These are phyloP conservation scores for Fusarium sp. DNA, from an alignment of 2,329 filamentous ascomycete genomes.

Conservation along the genomic window DNA sequence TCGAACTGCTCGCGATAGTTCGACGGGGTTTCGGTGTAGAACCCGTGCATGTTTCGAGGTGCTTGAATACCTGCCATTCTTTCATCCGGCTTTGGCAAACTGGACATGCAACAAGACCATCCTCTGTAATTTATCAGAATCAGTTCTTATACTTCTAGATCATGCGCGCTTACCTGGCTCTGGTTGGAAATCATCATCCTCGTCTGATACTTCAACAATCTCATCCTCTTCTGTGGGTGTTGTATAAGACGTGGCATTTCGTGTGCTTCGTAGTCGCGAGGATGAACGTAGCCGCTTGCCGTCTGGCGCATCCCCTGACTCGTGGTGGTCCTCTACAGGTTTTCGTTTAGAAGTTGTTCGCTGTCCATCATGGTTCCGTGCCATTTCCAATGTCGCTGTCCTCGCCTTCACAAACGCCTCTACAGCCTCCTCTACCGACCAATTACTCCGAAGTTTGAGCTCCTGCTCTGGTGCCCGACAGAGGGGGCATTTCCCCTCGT, in stretches of 20 bases:
- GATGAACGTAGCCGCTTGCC: slow-evolving; percentile 68
- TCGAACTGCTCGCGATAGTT: slow-evolving; percentile 19
- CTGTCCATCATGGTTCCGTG: slow-evolving; percentile 55
- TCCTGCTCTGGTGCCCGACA: slow-evolving; percentile 86
- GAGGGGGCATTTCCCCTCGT: slow-evolving; percentile 88
- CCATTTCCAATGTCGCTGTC: slow-evolving; percentile 72
- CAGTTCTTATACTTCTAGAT: background rate
- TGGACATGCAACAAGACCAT: slow-evolving; percentile 86
- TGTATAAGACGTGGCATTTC: slow-evolving; percentile 51
- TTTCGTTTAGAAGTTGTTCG: slow-evolving; percentile 66
- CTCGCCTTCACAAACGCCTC: slow-evolving; percentile 80
- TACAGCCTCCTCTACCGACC: slow-evolving; percentile 86
- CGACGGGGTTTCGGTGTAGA: slow-evolving; percentile 46
- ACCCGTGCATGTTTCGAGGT: slow-evolving; percentile 76
- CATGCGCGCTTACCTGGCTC: slow-evolving; percentile 44
- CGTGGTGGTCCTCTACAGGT: slow-evolving; percentile 52
- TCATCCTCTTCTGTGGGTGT: slow-evolving; percentile 39
- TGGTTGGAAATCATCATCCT: slow-evolving; percentile 50
- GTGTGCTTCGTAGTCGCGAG: slow-evolving; percentile 61
- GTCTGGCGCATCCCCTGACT: slow-evolving; percentile 48
- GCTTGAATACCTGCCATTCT: slow-evolving; percentile 79
- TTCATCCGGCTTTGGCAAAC: slow-evolving; percentile 87
- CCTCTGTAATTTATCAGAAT: slow-evolving; percentile 60
- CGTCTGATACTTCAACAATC: slow-evolving; percentile 46
- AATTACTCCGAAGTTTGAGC: slow-evolving; percentile 85